Percentiles rank a stretch among this genome's conserved stretches.
These are phyloP conservation scores for Ceriops decandra DNA, from an alignment of 345 rosid species.

Conservation along the genomic window DNA sequence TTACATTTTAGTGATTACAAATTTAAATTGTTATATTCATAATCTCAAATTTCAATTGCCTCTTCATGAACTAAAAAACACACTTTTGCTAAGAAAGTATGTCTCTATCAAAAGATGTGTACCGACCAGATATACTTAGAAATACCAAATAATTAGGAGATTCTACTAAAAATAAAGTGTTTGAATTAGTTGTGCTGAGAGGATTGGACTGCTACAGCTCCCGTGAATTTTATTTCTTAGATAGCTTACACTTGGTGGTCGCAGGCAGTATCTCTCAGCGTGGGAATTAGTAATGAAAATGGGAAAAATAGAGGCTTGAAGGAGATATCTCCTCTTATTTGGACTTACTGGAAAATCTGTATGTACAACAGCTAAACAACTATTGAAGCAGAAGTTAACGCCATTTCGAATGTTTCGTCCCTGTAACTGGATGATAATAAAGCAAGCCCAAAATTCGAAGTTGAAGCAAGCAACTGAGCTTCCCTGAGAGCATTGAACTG, in stretches of 20 bases:
- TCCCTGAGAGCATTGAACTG: slow-evolving; percentile 43
- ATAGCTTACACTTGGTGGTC: slow-evolving; percentile 17
- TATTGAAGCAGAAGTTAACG: slow-evolving; percentile 60
- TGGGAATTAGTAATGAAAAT: slow-evolving; percentile 23
- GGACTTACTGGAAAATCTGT: slow-evolving; percentile 53
- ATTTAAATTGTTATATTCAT: too few species aligned
- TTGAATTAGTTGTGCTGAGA: too few species aligned
- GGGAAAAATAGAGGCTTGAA: slow-evolving; percentile 19
- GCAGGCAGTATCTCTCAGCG: slow-evolving; percentile 61
- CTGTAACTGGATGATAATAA: slow-evolving; percentile 42
- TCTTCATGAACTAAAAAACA: too few species aligned
- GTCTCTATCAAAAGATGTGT: background rate
- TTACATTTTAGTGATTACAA: too few species aligned
- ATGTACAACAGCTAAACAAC: slow-evolving; percentile 53
- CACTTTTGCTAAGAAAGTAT: too few species aligned
- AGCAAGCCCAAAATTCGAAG: slow-evolving; percentile 43
- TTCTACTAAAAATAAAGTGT: too few species aligned
- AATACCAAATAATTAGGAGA: too few species aligned
- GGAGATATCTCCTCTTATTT: slow-evolving; percentile 46
- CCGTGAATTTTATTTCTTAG: background rate
- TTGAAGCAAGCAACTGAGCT: slow-evolving; percentile 59
- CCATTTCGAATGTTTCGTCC: slow-evolving; percentile 54
- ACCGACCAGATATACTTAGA: too few species aligned
- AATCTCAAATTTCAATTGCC: too few species aligned
- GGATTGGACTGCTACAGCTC: too few species aligned